Percentiles rank a stretch among this genome's conserved stretches.
Conservation (phyloP, 306 rosid genomes). For the Gleditsia sinensis region DNA sequence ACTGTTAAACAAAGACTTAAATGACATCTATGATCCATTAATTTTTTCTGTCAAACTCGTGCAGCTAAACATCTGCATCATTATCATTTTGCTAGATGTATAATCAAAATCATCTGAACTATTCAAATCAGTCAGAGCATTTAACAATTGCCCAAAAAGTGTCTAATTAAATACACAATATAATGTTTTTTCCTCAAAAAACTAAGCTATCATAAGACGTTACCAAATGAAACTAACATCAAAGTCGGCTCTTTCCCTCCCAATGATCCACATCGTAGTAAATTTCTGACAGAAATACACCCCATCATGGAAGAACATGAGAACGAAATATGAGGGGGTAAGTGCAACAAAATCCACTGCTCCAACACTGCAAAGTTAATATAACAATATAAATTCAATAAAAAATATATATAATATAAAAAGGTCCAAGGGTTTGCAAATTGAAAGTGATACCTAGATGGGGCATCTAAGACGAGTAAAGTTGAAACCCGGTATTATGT, state of each 20-base stretch:
- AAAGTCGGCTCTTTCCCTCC: slow-evolving; percentile 12
- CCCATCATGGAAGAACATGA: slow-evolving; percentile 53
- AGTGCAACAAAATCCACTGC: slow-evolving; percentile 94
- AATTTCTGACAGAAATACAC: not conserved
- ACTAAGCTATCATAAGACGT: not conserved
- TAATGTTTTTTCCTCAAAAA: not conserved
- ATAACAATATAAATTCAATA: not conserved
- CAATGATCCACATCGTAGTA: slow-evolving; percentile 5
- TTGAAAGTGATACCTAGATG: slow-evolving; percentile 4
- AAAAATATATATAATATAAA: no score
- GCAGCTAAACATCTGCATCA: no score
- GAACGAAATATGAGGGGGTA: slow-evolving; percentile 87
- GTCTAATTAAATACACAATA: not conserved
- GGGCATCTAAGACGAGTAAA: slow-evolving; percentile 1
- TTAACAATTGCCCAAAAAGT: not conserved
- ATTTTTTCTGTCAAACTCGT: no score
- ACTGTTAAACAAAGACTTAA: no score
- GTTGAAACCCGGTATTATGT: slow-evolving; percentile 3
- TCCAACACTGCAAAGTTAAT: slow-evolving; percentile 79
- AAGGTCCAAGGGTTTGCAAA: slow-evolving; percentile 20
- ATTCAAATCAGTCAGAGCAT: no score
- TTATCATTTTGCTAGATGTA: no score
- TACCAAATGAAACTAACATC: slow-evolving; percentile 11
- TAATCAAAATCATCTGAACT: no score
- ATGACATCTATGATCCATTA: no score